Percentiles rank a stretch among this genome's conserved stretches.
These are phyloP conservation scores for Ceratobasidium sp. DNA, from an alignment of 1,284 basidiomycete species.

Conservation along the genomic window DNA sequence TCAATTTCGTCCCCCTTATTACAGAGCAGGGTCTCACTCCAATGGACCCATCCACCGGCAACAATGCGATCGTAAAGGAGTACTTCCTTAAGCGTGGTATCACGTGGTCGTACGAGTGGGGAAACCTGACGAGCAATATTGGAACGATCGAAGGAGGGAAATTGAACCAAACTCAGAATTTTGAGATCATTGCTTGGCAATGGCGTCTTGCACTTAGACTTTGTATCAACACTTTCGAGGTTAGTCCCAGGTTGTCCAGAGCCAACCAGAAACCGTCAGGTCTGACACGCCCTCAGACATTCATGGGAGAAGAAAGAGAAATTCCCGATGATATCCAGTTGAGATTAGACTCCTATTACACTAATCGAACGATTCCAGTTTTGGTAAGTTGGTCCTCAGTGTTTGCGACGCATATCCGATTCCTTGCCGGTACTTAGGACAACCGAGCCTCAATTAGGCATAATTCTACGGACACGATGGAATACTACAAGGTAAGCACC, in stretches of 20 bases:
- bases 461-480: too few relatives aligned
- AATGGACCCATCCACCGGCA: not conserved
- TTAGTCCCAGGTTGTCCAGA: too few relatives aligned
- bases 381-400: too few relatives aligned
- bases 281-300: not conserved
- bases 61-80: not conserved
- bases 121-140: conserved; percentile 16
- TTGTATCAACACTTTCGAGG: not conserved
- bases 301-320: not conserved
- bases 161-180: not conserved
- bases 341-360: conserved; percentile 23
- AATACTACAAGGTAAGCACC: too few relatives aligned
- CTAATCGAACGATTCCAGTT: too few relatives aligned
- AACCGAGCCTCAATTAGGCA: too few relatives aligned
- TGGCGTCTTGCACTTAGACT: not conserved
- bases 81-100: conserved; percentile 19
- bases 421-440: too few relatives aligned
- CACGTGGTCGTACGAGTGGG: conserved; percentile 15
- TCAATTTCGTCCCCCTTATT: conserved; percentile 1
- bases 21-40: not conserved
- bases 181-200: too few relatives aligned
- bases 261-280: not conserved
- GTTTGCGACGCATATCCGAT: too few relatives aligned
- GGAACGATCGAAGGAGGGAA: too few relatives aligned
- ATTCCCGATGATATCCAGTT: too few relatives aligned